Evolutionary conservation across 192 early-diverging fungal genomes (phyloP).

Genomic region (Geranomyces michiganensis): DNA sequence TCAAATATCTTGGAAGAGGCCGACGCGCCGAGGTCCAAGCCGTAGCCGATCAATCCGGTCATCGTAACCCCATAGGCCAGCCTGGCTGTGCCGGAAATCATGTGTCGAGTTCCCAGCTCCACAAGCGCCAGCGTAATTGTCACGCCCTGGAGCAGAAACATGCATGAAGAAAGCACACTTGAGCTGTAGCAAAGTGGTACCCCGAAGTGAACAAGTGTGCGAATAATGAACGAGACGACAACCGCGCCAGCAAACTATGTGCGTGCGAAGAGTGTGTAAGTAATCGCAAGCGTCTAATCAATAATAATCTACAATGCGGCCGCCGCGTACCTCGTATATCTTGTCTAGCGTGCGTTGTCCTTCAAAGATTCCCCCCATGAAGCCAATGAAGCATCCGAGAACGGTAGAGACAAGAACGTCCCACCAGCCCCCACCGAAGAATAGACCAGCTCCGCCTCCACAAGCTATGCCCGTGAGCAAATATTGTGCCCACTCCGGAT

Average conservation of each 20-base stretch:
- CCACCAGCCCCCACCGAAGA: conserved; percentile 39
- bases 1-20: conserved; percentile 20
- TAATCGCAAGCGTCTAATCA: not conserved
- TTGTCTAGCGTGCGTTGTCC: conserved; percentile 28
- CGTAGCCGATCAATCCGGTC: conserved; percentile 45
- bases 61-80: conserved; percentile 38
- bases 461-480: conserved; percentile 21
- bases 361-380: conserved; percentile 17
- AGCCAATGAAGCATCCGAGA: conserved; percentile 22
- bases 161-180: conserved; percentile 33
- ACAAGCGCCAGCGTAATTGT: conserved; percentile 42
- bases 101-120: conserved; percentile 40
- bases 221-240: conserved; percentile 22
- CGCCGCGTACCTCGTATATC: conserved; percentile 21
- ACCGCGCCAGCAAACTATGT: conserved; percentile 25
- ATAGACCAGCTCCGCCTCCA: conserved; percentile 32
- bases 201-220: conserved; percentile 19
- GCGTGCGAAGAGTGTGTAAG: not conserved
- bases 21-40: conserved; percentile 38
- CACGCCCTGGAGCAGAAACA: conserved; percentile 38
- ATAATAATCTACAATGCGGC: not conserved
- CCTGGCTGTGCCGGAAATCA: conserved; percentile 36
- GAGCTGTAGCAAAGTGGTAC: conserved; percentile 23
- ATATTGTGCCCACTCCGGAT: conserved; percentile 37
- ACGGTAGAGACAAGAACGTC: conserved; percentile 30